phyloP scores from a whole-genome alignment of 768 basidiomycete genomes.

The Hirschioporus abietinus region DNA sequence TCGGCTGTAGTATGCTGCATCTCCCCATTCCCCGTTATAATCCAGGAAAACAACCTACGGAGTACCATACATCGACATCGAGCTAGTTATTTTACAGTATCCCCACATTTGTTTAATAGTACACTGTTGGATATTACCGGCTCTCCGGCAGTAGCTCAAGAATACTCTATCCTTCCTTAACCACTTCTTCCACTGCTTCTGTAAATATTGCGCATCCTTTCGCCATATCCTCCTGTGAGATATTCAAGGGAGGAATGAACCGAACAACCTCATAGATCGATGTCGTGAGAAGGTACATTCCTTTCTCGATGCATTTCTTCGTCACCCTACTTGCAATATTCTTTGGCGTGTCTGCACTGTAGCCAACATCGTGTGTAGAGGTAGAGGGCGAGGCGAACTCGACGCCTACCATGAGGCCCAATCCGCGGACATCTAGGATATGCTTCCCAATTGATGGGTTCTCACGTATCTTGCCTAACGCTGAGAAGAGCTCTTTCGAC shows the following conservation, averaged over 20 bases:
- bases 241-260: slow-evolving; percentile 91
- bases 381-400: slow-evolving; percentile 67
- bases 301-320: slow-evolving; percentile 79
- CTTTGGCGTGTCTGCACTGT: slow-evolving; percentile 32
- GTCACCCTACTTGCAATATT: slow-evolving; percentile 67
- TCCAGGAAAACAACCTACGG: no score
- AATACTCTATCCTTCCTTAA: slow-evolving; percentile 31
- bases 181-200: slow-evolving; percentile 66
- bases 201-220: slow-evolving; percentile 62
- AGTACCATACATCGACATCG: not conserved
- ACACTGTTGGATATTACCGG: not conserved
- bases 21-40: no score
- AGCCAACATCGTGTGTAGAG: slow-evolving; percentile 43
- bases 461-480: slow-evolving; percentile 52
- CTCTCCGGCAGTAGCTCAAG: not conserved
- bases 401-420: slow-evolving; percentile 84
- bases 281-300: slow-evolving; percentile 83
- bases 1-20: no score
- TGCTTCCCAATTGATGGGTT: slow-evolving; percentile 45
- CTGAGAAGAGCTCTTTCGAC: slow-evolving; percentile 64
- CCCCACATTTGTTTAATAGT: not conserved
- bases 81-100: not conserved
- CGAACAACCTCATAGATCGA: slow-evolving; percentile 83
- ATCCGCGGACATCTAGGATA: slow-evolving; percentile 84
- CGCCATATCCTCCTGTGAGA: slow-evolving; percentile 67